Conservation (phyloP, 1,139 yeast species). For the Waltiozyma sp. region DNA sequence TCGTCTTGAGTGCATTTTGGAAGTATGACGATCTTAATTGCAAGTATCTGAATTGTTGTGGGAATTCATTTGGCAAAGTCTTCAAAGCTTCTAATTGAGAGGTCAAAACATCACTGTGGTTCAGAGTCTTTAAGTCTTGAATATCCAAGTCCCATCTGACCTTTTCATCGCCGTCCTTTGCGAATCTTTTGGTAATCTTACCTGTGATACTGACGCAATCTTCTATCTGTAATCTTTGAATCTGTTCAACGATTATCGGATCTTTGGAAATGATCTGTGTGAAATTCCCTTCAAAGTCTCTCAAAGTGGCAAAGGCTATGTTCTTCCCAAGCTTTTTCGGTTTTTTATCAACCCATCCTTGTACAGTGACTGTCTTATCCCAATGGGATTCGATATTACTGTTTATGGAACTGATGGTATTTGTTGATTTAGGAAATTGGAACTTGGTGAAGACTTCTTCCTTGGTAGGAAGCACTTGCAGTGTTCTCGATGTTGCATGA, state of each 20-base stretch:
- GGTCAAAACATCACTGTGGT: constrained; percentile 55
- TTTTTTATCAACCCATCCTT: constrained; percentile 72
- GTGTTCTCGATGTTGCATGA: not conserved
- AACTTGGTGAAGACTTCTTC: not conserved
- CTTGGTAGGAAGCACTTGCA: not conserved
- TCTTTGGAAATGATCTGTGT: constrained; percentile 55
- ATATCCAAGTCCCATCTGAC: constrained; percentile 48
- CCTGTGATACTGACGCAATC: constrained; percentile 73
- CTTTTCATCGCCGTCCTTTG: constrained; percentile 11
- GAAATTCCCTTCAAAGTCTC: constrained; percentile 60
- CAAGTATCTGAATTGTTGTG: constrained; percentile 70
- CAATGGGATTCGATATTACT: constrained; percentile 2
- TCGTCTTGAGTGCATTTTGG: constrained; percentile 46
- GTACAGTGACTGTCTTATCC: constrained; percentile 16
- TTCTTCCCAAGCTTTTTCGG: constrained; percentile 54
- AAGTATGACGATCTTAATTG: constrained; percentile 58
- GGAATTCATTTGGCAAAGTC: constrained; percentile 40
- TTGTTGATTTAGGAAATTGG: constrained; percentile 22
- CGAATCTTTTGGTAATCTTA: constrained; percentile 23
- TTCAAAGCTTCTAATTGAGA: constrained; percentile 59
- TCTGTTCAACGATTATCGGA: constrained; percentile 26
- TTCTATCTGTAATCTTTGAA: constrained; percentile 51
- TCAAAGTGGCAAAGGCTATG: constrained; percentile 54
- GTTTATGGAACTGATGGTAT: constrained; percentile 19
- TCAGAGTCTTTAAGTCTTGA: constrained; percentile 41